Evolutionary conservation across 2,329 filamentous ascomycete genomes (phyloP).

Genomic region (Sordariomycetes sp.): DNA sequence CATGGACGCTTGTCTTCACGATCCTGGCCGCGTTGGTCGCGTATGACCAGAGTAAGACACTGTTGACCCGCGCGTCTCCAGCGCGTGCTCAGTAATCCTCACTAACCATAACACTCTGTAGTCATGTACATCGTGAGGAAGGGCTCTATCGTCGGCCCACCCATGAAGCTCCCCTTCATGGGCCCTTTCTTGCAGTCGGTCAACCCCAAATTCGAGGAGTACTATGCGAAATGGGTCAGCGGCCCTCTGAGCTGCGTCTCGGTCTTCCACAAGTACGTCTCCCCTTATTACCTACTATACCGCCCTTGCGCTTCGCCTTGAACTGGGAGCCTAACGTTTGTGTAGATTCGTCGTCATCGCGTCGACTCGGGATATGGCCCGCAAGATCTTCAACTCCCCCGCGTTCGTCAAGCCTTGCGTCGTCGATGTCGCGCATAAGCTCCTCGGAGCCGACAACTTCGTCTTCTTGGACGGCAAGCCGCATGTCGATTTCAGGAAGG

Average conservation of each 20-base stretch:
- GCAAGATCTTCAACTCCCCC: slow-evolving; percentile 95
- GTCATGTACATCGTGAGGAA: slow-evolving; percentile 68
- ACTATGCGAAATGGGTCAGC: slow-evolving; percentile 86
- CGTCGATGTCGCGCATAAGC: slow-evolving; percentile 87
- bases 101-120: slow-evolving; percentile 21
- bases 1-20: slow-evolving; percentile 56
- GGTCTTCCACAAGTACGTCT: slow-evolving; percentile 89
- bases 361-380: slow-evolving; percentile 85
- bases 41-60: slow-evolving; percentile 73
- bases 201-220: slow-evolving; percentile 83
- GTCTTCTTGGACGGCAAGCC: slow-evolving; percentile 93
- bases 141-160: slow-evolving; percentile 63
- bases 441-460: slow-evolving; percentile 87
- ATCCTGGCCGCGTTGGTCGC: slow-evolving; percentile 60
- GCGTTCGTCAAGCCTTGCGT: slow-evolving; percentile 90
- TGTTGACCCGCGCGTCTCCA: not conserved
- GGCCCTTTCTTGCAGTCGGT: slow-evolving; percentile 92
- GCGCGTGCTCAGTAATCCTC: not conserved
- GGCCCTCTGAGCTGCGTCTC: slow-evolving; percentile 92
- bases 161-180: slow-evolving; percentile 75
- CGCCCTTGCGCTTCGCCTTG: not conserved
- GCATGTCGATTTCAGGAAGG: slow-evolving; percentile 95
- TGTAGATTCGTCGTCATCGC: slow-evolving; percentile 90
- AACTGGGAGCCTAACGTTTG: not conserved
- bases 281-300: not conserved